These are phyloP conservation scores for Pyrus communis DNA, from an alignment of 306 rosid species.

Conservation along the genomic window DNA sequence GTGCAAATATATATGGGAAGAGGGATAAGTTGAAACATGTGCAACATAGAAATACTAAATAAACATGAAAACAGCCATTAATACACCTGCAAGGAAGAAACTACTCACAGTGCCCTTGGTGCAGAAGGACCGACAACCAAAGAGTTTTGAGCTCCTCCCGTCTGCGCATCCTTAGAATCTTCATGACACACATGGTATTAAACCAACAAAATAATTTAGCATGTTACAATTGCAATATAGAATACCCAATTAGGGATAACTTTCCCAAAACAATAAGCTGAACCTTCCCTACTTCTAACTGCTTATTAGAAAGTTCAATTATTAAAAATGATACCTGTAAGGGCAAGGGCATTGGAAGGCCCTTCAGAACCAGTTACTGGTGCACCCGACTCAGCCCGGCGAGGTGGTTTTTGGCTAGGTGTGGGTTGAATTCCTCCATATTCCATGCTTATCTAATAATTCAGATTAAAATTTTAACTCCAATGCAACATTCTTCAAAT, in stretches of 20 bases:
- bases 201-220: background rate
- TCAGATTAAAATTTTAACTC: background rate
- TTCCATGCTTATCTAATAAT: constrained; percentile 53
- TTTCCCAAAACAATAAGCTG: background rate
- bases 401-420: constrained; percentile 32
- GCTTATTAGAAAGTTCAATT: background rate
- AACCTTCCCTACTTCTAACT: background rate
- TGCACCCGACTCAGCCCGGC: constrained; percentile 28
- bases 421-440: constrained; percentile 54
- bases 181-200: constrained; percentile 39
- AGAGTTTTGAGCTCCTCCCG: constrained; percentile 54
- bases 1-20: background rate
- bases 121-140: constrained; percentile 81
- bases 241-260: background rate
- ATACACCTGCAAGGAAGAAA: background rate
- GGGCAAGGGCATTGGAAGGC: constrained; percentile 63
- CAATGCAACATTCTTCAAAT: background rate
- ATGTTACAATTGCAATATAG: background rate
- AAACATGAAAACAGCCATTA: background rate
- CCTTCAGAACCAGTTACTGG: constrained; percentile 28
- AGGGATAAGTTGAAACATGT: background rate
- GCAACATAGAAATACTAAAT: background rate
- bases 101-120: constrained; percentile 52
- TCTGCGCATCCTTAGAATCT: constrained; percentile 43
- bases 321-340: constrained; percentile 44